Evolutionary conservation across 306 rosid genomes (phyloP), one percentile per base, ranked within the genome.

Genomic region (Rosa multiflora): DNA sequence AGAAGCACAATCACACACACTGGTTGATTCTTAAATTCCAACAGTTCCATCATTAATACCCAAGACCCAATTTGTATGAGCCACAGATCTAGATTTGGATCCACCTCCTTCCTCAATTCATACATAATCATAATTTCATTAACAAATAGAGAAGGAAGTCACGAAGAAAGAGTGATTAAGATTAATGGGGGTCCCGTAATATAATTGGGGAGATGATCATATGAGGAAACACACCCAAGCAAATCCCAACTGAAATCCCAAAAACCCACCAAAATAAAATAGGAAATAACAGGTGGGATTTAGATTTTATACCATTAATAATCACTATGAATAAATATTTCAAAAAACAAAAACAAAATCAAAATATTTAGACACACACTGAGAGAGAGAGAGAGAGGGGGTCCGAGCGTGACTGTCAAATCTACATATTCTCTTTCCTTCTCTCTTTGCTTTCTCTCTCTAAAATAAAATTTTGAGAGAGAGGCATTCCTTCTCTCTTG

Each of bases 331-430:
- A 82, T 49, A 71, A 17, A 40, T 46, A 37, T 49, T 26, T 32
- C 21, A 0, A 9, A 26, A 70, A 14, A 32, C 7, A 71, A 14
- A 61, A 47, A 10, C 0, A 56, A 79, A 21, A 51, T 32, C 20
- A 39, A 53, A 73, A 35, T 23, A 52, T 51, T 64, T 76, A 17
- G 71, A 80, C 87, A 86, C 80, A 81, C 83, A 14, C 21, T 5
- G 44, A 32, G 35, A 32, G 35, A 64, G 67, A 71, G 43, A 42
- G 77, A 81, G 59, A 74, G 85, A n/a, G n/a, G n/a, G n/a, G 86
- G 90, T 84, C 88, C 89, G 82, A 87, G 97, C 85, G 89, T 85
- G 97, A 92, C 93, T 91, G 93, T 92, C 95, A 92, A 95, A 92
- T 95, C 98, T 91, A 82, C 93, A 91, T 88, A 89, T 84, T 90